These are phyloP conservation scores for Boletellus ananas DNA, from an alignment of 768 basidiomycete species.

Conservation along the genomic window DNA sequence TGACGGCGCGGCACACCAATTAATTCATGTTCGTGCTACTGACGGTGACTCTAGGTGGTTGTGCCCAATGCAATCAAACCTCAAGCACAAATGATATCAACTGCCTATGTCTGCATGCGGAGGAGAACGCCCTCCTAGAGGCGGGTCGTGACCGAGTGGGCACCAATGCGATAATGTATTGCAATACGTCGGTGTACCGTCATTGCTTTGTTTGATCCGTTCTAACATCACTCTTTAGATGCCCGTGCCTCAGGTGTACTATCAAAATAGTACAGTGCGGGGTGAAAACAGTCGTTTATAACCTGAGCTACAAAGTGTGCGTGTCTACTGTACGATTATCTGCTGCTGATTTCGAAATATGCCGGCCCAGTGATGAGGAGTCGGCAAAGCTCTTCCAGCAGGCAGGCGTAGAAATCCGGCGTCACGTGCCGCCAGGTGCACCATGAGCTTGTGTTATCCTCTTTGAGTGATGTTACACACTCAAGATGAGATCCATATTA, in stretches of 20 bases:
- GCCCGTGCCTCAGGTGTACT: constrained; percentile 94
- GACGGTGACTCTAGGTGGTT: constrained; percentile 82
- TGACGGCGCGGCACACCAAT: constrained; percentile 19
- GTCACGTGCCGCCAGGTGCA: constrained; percentile 50
- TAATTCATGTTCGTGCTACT: constrained; percentile 26
- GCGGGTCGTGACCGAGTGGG: constrained; percentile 91
- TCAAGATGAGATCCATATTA: constrained; percentile 34
- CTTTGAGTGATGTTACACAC: constrained; percentile 22
- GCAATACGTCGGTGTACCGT: constrained; percentile 78
- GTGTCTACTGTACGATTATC: constrained; percentile 25
- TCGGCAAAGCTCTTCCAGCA: constrained; percentile 74
- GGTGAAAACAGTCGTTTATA: constrained; percentile 90
- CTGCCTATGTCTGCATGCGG: constrained; percentile 94
- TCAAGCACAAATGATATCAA: constrained; percentile 51
- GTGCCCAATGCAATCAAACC: constrained; percentile 68
- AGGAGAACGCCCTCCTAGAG: constrained; percentile 95
- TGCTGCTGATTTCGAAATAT: background rate
- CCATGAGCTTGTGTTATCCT: constrained; percentile 6
- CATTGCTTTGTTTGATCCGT: background rate
- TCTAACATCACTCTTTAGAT: constrained; percentile 46
- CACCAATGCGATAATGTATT: constrained; percentile 81
- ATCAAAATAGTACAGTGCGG: constrained; percentile 97
- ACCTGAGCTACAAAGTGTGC: constrained; percentile 92
- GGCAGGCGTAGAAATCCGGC: constrained; percentile 78
- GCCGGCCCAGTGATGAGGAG: constrained; percentile 62